Conservation (phyloP, 495 filamentous ascomycete species). For the Podospora appendiculata region DNA sequence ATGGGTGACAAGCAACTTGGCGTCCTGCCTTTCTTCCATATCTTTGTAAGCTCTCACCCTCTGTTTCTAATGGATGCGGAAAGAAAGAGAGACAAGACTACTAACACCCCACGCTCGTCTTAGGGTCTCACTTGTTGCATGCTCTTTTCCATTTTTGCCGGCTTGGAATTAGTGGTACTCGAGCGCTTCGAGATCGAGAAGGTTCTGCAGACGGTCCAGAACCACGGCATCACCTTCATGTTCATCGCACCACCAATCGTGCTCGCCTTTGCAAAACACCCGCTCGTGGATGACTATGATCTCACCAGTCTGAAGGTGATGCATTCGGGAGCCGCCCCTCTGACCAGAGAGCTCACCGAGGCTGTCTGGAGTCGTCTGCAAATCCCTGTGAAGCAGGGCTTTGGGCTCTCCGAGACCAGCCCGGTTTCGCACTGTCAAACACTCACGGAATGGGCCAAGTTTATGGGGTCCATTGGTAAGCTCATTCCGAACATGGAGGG, state of each 20-base stretch:
- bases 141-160: neutral
- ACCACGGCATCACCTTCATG: slow-evolving; percentile 23
- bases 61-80: too few species aligned
- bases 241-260: slow-evolving; percentile 64
- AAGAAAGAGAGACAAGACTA: too few species aligned
- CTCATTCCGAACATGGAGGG: slow-evolving; percentile 25
- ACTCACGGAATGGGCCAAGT: neutral
- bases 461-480: slow-evolving; percentile 28
- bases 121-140: neutral
- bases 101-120: too few species aligned
- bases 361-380: slow-evolving; percentile 66
- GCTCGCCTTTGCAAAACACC: slow-evolving; percentile 71
- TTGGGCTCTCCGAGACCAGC: slow-evolving; percentile 10
- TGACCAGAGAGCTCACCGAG: slow-evolving; percentile 76
- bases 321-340: slow-evolving; percentile 83
- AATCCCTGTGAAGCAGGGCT: slow-evolving; percentile 60
- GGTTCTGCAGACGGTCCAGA: neutral
- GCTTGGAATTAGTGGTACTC: neutral
- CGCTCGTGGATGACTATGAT: slow-evolving; percentile 69
- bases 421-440: neutral
- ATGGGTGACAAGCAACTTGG: slow-evolving; percentile 44
- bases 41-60: neutral
- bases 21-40: neutral
- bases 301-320: slow-evolving; percentile 72
- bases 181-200: neutral